phyloP scores from a whole-genome alignment of 805 yeast genomes.

The Kluyveromyces wickerhamii region DNA sequence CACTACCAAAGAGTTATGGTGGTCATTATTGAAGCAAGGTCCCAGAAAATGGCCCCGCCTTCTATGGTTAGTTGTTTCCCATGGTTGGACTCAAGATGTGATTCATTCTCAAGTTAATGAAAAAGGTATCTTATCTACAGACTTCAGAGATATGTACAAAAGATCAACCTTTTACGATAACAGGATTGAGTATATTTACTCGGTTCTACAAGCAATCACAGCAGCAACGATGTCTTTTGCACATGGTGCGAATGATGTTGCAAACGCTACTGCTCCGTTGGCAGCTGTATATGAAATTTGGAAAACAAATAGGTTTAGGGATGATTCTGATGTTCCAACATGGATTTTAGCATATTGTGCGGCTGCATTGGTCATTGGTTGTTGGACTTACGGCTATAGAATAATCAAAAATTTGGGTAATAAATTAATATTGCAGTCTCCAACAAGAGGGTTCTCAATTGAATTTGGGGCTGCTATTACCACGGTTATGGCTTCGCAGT shows the following conservation, averaged over 20 bases:
- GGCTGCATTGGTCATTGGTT: slow-evolving; percentile 56
- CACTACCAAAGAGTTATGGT: slow-evolving; percentile 34
- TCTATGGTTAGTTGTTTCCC: slow-evolving; percentile 40
- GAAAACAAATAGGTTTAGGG: slow-evolving; percentile 38
- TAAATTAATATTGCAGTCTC: slow-evolving; percentile 66
- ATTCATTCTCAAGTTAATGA: slow-evolving; percentile 38
- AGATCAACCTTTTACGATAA: slow-evolving; percentile 61
- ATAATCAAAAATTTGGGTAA: slow-evolving; percentile 68
- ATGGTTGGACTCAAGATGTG: slow-evolving; percentile 61
- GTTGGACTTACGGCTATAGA: slow-evolving; percentile 65
- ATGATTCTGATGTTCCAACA: slow-evolving; percentile 52
- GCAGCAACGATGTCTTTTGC: slow-evolving; percentile 78
- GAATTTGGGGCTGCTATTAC: slow-evolving; percentile 76
- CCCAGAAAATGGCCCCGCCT: slow-evolving; percentile 51
- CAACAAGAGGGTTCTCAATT: slow-evolving; percentile 68
- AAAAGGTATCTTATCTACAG: slow-evolving; percentile 37
- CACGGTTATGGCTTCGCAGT: slow-evolving; percentile 65
- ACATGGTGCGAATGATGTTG: slow-evolving; percentile 74
- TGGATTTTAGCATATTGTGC: slow-evolving; percentile 70
- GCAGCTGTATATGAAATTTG: slow-evolving; percentile 58
- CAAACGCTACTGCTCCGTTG: slow-evolving; percentile 72
- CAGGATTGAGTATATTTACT: slow-evolving; percentile 59
- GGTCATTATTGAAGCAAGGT: slow-evolving; percentile 33
- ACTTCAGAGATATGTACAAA: slow-evolving; percentile 43
- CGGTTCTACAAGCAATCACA: slow-evolving; percentile 61